Evolutionary conservation across 2,329 filamentous ascomycete genomes (phyloP).

Genomic region (Pestalotiopsis sp.): DNA sequence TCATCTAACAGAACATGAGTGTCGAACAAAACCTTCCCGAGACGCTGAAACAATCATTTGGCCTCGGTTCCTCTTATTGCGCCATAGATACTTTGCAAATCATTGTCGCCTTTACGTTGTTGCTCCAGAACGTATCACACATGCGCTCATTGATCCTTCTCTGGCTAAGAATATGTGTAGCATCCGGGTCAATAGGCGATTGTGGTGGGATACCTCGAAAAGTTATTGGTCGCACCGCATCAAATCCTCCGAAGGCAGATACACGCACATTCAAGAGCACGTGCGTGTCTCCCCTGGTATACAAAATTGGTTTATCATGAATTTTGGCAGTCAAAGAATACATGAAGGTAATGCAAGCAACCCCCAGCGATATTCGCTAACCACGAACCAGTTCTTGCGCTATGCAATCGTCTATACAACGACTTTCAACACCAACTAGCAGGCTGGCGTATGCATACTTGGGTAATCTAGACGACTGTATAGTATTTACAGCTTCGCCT

Average conservation of each 20-base stretch:
- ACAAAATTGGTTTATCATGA: background rate
- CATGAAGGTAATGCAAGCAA: too few relatives aligned
- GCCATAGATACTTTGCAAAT: background rate
- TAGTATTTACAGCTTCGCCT: slow-evolving; percentile 48
- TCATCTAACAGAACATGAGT: background rate
- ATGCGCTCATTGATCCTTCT: background rate
- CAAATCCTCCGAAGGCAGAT: background rate
- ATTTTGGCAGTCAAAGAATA: too few relatives aligned
- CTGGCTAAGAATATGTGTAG: background rate
- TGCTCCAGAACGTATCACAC: background rate
- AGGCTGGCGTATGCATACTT: background rate
- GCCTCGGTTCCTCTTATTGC: background rate
- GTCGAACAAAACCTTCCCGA: background rate
- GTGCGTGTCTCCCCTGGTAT: background rate
- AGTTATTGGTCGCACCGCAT: background rate
- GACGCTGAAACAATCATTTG: background rate
- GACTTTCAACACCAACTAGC: background rate
- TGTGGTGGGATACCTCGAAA: background rate
- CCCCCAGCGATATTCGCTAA: too few relatives aligned
- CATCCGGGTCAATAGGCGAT: background rate
- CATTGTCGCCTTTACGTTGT: too few relatives aligned
- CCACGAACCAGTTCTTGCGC: background rate
- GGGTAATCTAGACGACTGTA: background rate
- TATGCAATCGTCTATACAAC: background rate
- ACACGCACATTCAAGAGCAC: background rate